Base-by-base conservation (phyloP, 2,329 filamentous ascomycete species). In the Venturia effusa region DNA sequence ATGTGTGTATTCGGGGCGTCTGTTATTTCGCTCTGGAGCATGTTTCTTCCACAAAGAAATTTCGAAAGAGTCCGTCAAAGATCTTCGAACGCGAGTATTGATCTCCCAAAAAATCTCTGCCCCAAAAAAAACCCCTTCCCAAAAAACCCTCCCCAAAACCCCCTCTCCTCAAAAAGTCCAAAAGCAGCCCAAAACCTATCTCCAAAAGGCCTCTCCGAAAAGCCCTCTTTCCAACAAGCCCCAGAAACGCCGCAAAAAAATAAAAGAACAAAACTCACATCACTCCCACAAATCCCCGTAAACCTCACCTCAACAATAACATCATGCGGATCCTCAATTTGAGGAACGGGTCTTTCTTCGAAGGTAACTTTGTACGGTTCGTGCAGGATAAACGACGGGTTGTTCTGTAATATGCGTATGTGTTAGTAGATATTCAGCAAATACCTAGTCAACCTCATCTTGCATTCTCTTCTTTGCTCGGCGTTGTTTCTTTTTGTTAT, bases 281-380 rank as follows among this genome's bases (percentile, higher is more conserved):
- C 90, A 66, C 87, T 90, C 64, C 90, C 90, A 79, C 91, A 95
- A 77, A 96, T 94, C 69, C 90, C 90, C 3, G 90, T 95, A 80
- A 88, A 93, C 78, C 88, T 88, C 69, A 93, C 82, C 72, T 88
- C 86, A 67, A 95, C 86, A 70, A 93, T 82, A 68, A 95, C 90
- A 74, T 93, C 87, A 79, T 92, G 83, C 62, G 80, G 79, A 67
- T 83, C 76, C 69, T 19, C n/a, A 27, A 94, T 78, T 65, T 82
- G 76, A 54, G 91, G 91, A 64, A 91, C 77, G 10, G 90, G 89
- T 8, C 87, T 85, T 72, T 93, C 87, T 77, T 88, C 86, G 77
- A 87, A 95, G 67, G 80, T 78, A 70, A 95, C 88, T 70, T 88
- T 82, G 74, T 85, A 81, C 66, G 86, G 82, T 69, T 88, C 88